Evolutionary conservation across 148 eudicot genomes (phyloP).

Genomic region (Amaranthus palmeri): DNA sequence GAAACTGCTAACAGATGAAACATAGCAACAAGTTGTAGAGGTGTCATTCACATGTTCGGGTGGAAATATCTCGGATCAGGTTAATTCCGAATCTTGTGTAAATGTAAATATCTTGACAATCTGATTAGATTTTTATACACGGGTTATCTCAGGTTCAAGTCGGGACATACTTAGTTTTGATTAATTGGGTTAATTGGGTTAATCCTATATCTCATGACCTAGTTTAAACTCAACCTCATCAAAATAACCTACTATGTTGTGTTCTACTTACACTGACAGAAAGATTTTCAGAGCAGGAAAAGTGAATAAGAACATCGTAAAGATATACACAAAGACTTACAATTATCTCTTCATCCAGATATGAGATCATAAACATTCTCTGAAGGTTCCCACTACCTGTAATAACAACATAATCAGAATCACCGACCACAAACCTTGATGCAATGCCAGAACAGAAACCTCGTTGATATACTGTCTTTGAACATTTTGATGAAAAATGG

Average conservation of each 20-base stretch:
- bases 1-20: not conserved
- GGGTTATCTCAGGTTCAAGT: not conserved
- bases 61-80: too few species aligned
- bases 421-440: not conserved
- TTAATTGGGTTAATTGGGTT: too few species aligned
- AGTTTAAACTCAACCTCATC: too few species aligned
- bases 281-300: not conserved
- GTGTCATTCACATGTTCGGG: too few species aligned
- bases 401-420: constrained; percentile 12
- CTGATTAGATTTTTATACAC: not conserved
- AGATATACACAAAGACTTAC: constrained; percentile 38
- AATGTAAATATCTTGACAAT: not conserved
- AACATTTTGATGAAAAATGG: not conserved
- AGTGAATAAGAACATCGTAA: not conserved
- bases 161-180: not conserved
- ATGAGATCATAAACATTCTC: constrained; percentile 83
- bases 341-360: constrained; percentile 88
- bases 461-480: not conserved
- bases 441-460: not conserved
- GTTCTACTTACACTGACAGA: too few species aligned
- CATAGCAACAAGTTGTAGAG: not conserved
- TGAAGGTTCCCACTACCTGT: constrained; percentile 58
- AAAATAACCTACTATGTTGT: too few species aligned
- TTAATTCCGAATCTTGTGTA: too few species aligned
- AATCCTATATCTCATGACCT: too few species aligned